Conservation (phyloP, 2,329 filamentous ascomycete species). For the Beauveria rudraprayagi region DNA sequence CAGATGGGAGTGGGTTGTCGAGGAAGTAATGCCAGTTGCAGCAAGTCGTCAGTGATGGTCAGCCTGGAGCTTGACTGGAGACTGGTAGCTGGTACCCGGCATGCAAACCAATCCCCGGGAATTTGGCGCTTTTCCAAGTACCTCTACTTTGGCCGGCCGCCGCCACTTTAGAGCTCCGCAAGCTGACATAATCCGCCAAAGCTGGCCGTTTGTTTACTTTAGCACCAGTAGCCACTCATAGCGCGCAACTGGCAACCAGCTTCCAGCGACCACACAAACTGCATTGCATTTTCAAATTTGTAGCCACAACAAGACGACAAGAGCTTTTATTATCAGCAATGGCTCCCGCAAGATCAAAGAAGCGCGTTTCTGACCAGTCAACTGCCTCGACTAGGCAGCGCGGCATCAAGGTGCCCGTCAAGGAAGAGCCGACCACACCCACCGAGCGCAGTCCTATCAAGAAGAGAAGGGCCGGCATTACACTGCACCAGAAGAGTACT, state of each 20-base stretch:
- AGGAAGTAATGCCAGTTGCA: conserved; percentile 5
- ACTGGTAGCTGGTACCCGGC: neutral
- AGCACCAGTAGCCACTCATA: conserved; percentile 1
- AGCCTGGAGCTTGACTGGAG: conserved; percentile 11
- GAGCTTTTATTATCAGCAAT: neutral
- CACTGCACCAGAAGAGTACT: conserved; percentile 69
- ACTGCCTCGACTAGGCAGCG: conserved; percentile 9
- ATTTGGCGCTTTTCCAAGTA: neutral
- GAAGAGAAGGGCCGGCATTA: conserved; percentile 54
- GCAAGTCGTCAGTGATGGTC: conserved; percentile 13
- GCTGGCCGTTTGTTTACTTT: conserved; percentile 16
- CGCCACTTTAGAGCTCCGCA: conserved; percentile 11
- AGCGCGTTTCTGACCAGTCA: conserved; percentile 7
- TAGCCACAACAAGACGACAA: neutral
- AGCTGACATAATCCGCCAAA: conserved; percentile 13
- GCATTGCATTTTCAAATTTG: neutral
- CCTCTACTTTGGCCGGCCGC: neutral
- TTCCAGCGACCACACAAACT: neutral
- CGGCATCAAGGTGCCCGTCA: conserved; percentile 16
- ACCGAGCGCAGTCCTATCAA: conserved; percentile 51
- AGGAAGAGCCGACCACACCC: conserved; percentile 29
- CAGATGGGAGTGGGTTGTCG: conserved; percentile 2
- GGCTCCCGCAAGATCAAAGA: conserved; percentile 12
- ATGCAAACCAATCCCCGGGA: neutral
- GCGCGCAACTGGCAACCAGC: conserved; percentile 6